Conservation (phyloP, 495 filamentous ascomycete genomes). For the Penicillium silybi region DNA sequence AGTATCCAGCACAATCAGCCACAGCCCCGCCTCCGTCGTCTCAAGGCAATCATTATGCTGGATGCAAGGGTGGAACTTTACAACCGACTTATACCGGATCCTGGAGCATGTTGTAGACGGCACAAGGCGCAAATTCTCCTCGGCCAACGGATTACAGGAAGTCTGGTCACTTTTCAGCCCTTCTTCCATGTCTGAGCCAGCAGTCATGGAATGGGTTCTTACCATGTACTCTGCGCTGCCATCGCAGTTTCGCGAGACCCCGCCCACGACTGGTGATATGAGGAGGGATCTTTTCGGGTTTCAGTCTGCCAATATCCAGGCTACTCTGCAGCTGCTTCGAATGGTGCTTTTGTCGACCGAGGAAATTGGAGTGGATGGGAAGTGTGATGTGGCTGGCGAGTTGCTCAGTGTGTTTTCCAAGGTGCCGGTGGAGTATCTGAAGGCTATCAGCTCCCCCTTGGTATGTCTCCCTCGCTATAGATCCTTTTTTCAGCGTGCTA, state of each 20-base stretch:
- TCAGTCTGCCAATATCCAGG: constrained; percentile 52
- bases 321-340: constrained; percentile 47
- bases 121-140: constrained; percentile 24
- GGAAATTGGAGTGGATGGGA: constrained; percentile 37
- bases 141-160: constrained; percentile 25
- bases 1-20: constrained; percentile 2
- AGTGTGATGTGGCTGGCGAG: constrained; percentile 46
- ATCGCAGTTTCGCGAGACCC: constrained; percentile 33
- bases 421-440: constrained; percentile 42
- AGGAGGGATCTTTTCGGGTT: constrained; percentile 41
- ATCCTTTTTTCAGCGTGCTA: neutral
- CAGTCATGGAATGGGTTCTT: constrained; percentile 37
- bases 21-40: constrained; percentile 6
- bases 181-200: constrained; percentile 23
- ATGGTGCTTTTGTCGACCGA: constrained; percentile 45
- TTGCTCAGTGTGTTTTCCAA: constrained; percentile 42
- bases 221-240: constrained; percentile 39
- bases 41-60: constrained; percentile 30
- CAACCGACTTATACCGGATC: constrained; percentile 48
- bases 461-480: constrained; percentile 8
- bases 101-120: constrained; percentile 44
- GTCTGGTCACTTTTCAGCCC: constrained; percentile 27
- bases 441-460: constrained; percentile 48
- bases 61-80: constrained; percentile 51
- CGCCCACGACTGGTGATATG: constrained; percentile 28